Evolutionary conservation across 2,329 filamentous ascomycete genomes (phyloP).

Genomic region (Aspergillus latus): DNA sequence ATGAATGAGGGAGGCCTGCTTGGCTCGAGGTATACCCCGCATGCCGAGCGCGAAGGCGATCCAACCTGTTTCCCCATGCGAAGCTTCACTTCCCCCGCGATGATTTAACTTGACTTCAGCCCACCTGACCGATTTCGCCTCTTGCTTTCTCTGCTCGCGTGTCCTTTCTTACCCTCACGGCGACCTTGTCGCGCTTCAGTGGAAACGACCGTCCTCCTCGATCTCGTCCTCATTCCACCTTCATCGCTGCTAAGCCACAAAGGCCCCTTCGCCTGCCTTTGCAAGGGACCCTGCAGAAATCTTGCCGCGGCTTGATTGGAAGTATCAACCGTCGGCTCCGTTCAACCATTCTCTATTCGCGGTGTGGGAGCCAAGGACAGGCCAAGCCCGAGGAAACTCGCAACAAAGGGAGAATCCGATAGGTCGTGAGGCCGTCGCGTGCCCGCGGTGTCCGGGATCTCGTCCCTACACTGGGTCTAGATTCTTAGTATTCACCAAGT

Average conservation of each 20-base stretch:
- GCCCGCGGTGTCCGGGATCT: background rate
- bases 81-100: constrained; percentile 4
- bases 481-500: background rate
- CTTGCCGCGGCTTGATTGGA: constrained; percentile 4
- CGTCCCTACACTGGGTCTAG: constrained; percentile 6
- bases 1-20: background rate
- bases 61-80: constrained; percentile 4
- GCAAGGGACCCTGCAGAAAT: background rate
- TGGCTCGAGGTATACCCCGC: constrained; percentile 10
- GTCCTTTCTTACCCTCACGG: background rate
- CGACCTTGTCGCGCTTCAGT: background rate
- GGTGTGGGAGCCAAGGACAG: constrained; percentile 1
- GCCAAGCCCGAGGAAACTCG: constrained; percentile 1
- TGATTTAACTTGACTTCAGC: constrained; percentile 3
- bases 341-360: constrained; percentile 1
- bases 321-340: background rate
- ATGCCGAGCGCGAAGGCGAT: constrained; percentile 13
- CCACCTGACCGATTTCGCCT: background rate
- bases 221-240: background rate
- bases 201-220: background rate
- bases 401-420: background rate
- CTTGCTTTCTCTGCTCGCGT: background rate
- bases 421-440: background rate
- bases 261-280: background rate
- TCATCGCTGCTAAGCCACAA: background rate